Base-by-base conservation (phyloP, 2,329 filamentous ascomycete species). In the Fusarium incarnatum region DNA sequence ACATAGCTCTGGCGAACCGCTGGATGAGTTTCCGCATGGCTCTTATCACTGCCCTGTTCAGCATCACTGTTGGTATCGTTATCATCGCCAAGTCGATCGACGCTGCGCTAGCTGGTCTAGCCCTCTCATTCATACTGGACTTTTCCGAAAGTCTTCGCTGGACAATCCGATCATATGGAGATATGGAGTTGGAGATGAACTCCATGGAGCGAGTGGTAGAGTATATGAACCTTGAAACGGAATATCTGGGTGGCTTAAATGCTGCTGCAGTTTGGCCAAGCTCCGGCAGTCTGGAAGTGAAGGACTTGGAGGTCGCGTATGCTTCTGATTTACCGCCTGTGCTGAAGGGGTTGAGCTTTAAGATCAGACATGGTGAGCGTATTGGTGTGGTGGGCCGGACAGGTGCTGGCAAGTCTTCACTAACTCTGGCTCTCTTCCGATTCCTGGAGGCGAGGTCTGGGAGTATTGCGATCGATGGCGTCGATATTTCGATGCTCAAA, bases 171-270 rank as follows among this genome's bases (percentile, higher is more conserved):
- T 82, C 88, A 54, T 93, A 92, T 75, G 86, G 91, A 0, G 89
- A 88, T 60, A 80, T 93, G 13, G 92, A 95, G 75, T 81, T 94
- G 6, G 88, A 92, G 72, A 93, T 94, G 90, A 94, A 94, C 72
- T 87, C 91, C 0, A 88, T 89, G 0, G 92, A 94, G 78, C 84
- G 92, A n/a, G 88, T 94, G 30, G 81, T 93, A 5, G 92, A 94
- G 77, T 95, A 94, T 77, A 86, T 88, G 1, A 86, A 89, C 46
- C 82, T 94, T 13, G 81, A 86, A 22, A 92, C 87, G 0, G 92
- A 94, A 76, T 83, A 87, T n/a, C 86, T 89, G 32, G 87, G 83
- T 13, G 91, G 90, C 8, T 76, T 79, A 16, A 81, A 83, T n/a
- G 86, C 90, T 0, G 89, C 91, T 0, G 89, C 90, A 3, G 87